Conservation (phyloP, 228 moss, liverwort and hornwort species). For the Sphagnum fallax region DNA sequence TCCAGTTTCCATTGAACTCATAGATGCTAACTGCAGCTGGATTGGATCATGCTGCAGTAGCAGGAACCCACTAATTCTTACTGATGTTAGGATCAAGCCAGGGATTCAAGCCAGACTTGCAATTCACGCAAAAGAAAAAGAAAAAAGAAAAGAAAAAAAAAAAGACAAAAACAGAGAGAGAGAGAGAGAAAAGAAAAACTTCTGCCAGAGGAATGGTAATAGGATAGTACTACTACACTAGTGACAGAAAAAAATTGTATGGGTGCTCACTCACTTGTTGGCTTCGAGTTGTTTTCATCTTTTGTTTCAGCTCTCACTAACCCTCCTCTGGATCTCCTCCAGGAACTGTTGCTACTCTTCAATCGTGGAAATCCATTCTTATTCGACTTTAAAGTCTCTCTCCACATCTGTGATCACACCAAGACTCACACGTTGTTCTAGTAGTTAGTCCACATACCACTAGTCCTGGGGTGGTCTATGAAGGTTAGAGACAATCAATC, state of each 20-base stretch:
- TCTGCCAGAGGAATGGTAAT: not conserved
- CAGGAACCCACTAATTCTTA: not conserved
- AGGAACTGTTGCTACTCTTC: too few species aligned
- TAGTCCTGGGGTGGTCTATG: too few species aligned
- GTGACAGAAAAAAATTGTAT: too few species aligned
- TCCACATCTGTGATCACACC: too few species aligned
- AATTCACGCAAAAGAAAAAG: not conserved
- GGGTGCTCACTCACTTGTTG: constrained; percentile 17
- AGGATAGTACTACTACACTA: not conserved
- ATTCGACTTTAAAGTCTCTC: too few species aligned
- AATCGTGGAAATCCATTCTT: too few species aligned
- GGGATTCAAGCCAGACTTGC: not conserved
- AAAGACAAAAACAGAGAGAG: not conserved
- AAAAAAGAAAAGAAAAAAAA: not conserved
- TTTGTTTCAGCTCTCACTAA: constrained; percentile 36
- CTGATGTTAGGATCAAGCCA: too few species aligned
- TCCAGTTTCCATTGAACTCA: not conserved
- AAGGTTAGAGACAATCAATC: too few species aligned
- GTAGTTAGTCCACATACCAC: too few species aligned
- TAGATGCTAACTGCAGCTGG: too few species aligned
- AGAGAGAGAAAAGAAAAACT: not conserved
- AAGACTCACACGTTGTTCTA: too few species aligned
- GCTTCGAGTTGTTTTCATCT: constrained; percentile 44
- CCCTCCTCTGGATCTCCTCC: not conserved
- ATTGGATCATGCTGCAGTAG: not conserved